Evolutionary conservation across 179 eudicot genomes (phyloP).

Genomic region (Spergularia azorica): DNA sequence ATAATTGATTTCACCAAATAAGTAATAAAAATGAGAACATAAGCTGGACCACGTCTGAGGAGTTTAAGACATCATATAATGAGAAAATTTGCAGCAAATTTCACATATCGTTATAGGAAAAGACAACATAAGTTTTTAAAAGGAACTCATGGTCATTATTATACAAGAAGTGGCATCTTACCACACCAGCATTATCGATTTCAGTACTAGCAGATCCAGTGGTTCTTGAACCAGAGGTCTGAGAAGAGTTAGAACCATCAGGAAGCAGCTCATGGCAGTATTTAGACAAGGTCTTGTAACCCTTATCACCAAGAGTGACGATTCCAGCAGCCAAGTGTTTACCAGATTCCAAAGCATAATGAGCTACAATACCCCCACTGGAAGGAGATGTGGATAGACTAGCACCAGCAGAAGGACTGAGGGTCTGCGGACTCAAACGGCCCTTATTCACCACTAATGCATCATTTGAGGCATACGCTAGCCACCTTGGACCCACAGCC

Average conservation of each 20-base stretch:
- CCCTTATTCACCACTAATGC: slow-evolving; percentile 53
- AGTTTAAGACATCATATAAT: no score
- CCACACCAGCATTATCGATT: slow-evolving; percentile 61
- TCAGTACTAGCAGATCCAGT: slow-evolving; percentile 43
- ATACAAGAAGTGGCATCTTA: slow-evolving; percentile 20
- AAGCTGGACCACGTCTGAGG: no score
- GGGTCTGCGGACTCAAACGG: slow-evolving; percentile 59
- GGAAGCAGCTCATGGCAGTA: slow-evolving; percentile 62
- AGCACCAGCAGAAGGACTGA: slow-evolving; percentile 54
- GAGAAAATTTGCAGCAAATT: no score
- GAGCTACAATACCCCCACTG: slow-evolving; percentile 56
- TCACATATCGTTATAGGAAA: no score
- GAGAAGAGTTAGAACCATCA: slow-evolving; percentile 52
- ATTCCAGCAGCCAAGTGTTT: slow-evolving; percentile 70
- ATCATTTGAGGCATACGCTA: slow-evolving; percentile 71
- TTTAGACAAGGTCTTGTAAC: slow-evolving; percentile 59
- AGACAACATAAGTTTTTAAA: no score
- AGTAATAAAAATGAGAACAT: no score
- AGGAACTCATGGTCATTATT: neutral
- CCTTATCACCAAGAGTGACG: slow-evolving; percentile 60
- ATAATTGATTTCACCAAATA: no score
- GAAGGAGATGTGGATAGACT: slow-evolving; percentile 62
- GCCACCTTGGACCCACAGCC: slow-evolving; percentile 80
- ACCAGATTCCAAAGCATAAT: slow-evolving; percentile 73
- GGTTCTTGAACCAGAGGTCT: slow-evolving; percentile 42